Base-by-base conservation (phyloP, 1,284 basidiomycete species). In the Ganoderma sinense region DNA sequence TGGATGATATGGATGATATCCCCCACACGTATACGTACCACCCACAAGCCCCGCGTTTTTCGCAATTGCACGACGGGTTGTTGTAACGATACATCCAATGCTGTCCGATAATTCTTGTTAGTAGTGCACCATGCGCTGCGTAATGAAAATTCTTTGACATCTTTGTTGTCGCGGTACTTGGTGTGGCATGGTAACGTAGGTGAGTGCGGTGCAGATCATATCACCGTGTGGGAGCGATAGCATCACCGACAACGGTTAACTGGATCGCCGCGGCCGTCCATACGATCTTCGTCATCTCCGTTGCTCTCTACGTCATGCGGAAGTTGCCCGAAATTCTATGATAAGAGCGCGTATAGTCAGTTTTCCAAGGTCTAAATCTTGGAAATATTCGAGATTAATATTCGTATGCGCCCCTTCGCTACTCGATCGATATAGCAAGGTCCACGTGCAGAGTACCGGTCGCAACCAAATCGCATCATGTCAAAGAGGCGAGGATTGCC, bases 381-480 rank as follows among this genome's bases (percentile, higher is more conserved):
- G 0, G 43, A 48, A 11, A 4, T 13, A 11, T 26, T 51, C 23
- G 23, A 51, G 48, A 51, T 51, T 13, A 1, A 11, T 51, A 26
- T 51, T n/a, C 36, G 36, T 51, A 26, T 51, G 48, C 36, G 36
- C 36, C 36, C 14, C 23, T 51, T 51, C 48, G 13, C 18, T 43
- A 2, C 20, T 18, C 13, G 7, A 43, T 48, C 45, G 11, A 18
- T n/a, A 48, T 23, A 10, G 7, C 45, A n/a, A 48, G 7, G n/a
- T 78, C 1, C 36, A 36, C 2, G 3, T 7, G 36, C 36, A 36
- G 2, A n/a, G n/a, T n/a, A n/a, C n/a, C n/a, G n/a, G n/a, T n/a
- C n/a, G n/a, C n/a, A n/a, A n/a, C n/a, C n/a, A n/a, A n/a, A n/a
- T n/a, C n/a, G n/a, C n/a, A n/a, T n/a, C n/a, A n/a, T n/a, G n/a